phyloP scores from a whole-genome alignment of 2,329 filamentous ascomycete genomes.

The Epichloe baconii region DNA sequence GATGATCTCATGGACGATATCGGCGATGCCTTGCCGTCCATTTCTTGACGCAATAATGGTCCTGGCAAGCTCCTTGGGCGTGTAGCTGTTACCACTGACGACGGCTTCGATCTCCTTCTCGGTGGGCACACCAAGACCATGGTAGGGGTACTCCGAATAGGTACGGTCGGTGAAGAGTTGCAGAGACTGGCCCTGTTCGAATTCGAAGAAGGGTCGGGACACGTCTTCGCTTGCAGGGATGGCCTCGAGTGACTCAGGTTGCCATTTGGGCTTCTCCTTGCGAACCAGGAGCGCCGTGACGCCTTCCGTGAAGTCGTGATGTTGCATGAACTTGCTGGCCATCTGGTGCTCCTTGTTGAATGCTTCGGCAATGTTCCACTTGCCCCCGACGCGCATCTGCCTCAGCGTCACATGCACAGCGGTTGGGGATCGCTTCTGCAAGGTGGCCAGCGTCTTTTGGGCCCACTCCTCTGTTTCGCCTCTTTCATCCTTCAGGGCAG shows the following conservation, averaged over 20 bases:
- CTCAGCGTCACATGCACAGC: slow-evolving; percentile 71
- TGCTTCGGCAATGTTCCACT: slow-evolving; percentile 72
- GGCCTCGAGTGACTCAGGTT: slow-evolving; percentile 58
- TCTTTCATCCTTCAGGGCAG: slow-evolving; percentile 44
- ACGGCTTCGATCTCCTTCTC: slow-evolving; percentile 46
- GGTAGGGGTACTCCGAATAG: slow-evolving; percentile 63
- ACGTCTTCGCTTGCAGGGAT: slow-evolving; percentile 44
- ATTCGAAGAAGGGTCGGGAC: slow-evolving; percentile 54
- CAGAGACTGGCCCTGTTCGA: slow-evolving; percentile 34
- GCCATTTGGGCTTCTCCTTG: slow-evolving; percentile 61
- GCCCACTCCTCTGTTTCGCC: slow-evolving; percentile 60
- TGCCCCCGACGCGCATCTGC: slow-evolving; percentile 63
- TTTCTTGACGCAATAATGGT: slow-evolving; percentile 47
- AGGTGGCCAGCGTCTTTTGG: slow-evolving; percentile 54
- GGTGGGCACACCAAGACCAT: slow-evolving; percentile 55
- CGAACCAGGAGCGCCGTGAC: slow-evolving; percentile 70
- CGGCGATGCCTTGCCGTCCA: slow-evolving; percentile 54
- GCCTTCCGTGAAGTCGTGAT: slow-evolving; percentile 83
- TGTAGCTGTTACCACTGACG: slow-evolving; percentile 27
- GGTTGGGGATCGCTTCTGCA: slow-evolving; percentile 71
- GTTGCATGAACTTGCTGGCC: slow-evolving; percentile 75
- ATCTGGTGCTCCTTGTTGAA: slow-evolving; percentile 81
- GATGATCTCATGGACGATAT: slow-evolving; percentile 57
- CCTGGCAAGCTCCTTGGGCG: slow-evolving; percentile 45
- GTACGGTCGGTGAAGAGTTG: slow-evolving; percentile 47